Evolutionary conservation across 805 yeast species (phyloP).

Genomic region (Candida boleticola): DNA sequence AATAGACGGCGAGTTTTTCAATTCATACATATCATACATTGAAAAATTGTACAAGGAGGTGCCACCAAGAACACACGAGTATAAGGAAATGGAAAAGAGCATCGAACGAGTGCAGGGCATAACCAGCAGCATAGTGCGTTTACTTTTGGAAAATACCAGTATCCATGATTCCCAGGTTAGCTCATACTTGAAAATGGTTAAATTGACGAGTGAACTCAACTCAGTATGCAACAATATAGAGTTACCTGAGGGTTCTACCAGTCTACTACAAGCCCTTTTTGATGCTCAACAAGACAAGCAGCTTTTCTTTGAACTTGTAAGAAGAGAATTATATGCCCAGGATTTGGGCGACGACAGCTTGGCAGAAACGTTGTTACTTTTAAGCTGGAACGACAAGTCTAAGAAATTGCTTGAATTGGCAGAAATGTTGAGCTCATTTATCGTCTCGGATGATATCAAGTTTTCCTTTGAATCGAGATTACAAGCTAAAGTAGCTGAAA

Average conservation of each 20-base stretch:
- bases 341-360: slow-evolving; percentile 23
- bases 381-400: slow-evolving; percentile 7
- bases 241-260: background rate
- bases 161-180: slow-evolving; percentile 5
- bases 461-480: slow-evolving; percentile 19
- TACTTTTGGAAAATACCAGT: background rate
- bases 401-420: slow-evolving; percentile 7
- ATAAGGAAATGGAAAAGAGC: slow-evolving; percentile 26
- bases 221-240: slow-evolving; percentile 7
- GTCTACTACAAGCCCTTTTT: background rate
- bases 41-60: slow-evolving; percentile 25
- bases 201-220: slow-evolving; percentile 23
- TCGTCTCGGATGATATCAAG: slow-evolving; percentile 19
- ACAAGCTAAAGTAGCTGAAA: slow-evolving; percentile 15
- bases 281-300: background rate
- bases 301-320: slow-evolving; percentile 9
- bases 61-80: slow-evolving; percentile 36
- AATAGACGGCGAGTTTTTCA: slow-evolving; percentile 21
- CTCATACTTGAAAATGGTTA: slow-evolving; percentile 15
- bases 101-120: slow-evolving; percentile 21
- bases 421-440: slow-evolving; percentile 12
- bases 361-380: slow-evolving; percentile 16
- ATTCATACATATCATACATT: slow-evolving; percentile 20
- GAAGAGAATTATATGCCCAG: slow-evolving; percentile 15
- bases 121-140: slow-evolving; percentile 3